Evolutionary conservation across 768 basidiomycete species (phyloP).

Genomic region (Panaeolus papilionaceus): DNA sequence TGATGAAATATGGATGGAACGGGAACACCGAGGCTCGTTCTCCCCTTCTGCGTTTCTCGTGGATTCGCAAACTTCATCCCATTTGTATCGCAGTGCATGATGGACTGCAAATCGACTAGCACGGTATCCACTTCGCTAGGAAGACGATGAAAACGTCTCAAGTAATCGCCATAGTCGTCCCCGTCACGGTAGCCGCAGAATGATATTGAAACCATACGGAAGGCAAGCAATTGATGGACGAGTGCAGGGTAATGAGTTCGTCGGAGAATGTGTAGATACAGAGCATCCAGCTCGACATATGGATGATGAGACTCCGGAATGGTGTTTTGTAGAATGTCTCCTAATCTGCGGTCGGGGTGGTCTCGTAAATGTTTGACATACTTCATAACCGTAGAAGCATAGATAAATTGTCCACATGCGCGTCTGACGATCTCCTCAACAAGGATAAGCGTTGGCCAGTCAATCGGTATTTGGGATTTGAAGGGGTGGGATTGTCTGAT

Average conservation of each 20-base stretch:
- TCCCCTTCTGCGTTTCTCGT: neutral
- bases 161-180: neutral
- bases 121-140: neutral
- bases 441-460: conserved; percentile 17
- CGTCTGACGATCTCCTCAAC: conserved; percentile 16
- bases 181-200: neutral
- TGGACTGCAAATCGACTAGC: neutral
- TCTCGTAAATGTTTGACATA: conserved; percentile 14
- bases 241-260: too few species aligned
- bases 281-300: conserved; percentile 5
- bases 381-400: conserved; percentile 17
- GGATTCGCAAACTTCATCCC: neutral
- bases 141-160: neutral
- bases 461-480: conserved; percentile 1
- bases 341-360: conserved; percentile 17
- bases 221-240: neutral
- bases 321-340: conserved; percentile 4
- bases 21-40: neutral
- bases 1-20: neutral
- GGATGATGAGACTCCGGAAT: neutral
- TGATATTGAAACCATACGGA: neutral
- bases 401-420: conserved; percentile 21
- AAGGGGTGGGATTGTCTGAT: conserved; percentile 14
- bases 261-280: conserved; percentile 6
- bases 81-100: neutral